Percentiles rank a stretch among this genome's conserved stretches.
Evolutionary conservation across 2,329 filamentous ascomycete genomes (phyloP).

Genomic region (Ceratocystis ficicola): DNA sequence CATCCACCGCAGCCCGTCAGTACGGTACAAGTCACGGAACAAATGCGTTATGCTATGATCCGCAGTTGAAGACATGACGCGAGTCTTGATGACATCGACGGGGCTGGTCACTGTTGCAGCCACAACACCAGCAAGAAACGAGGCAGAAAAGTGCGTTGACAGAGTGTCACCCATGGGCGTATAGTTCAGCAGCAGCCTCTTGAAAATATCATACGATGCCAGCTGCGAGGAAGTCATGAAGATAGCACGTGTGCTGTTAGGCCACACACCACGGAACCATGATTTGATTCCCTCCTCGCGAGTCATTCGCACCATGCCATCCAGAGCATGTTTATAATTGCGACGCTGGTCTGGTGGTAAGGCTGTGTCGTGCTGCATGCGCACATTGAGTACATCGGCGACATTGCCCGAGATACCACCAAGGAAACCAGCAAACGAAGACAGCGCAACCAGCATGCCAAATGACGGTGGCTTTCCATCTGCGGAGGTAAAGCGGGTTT

Average conservation of each 20-base stretch:
- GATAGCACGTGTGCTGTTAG: conserved; percentile 69
- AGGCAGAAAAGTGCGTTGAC: conserved; percentile 67
- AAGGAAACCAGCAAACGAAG: conserved; percentile 69
- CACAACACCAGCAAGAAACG: conserved; percentile 66
- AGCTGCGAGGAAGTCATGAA: conserved; percentile 80
- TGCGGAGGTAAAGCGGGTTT: conserved; percentile 47
- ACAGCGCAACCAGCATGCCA: conserved; percentile 67
- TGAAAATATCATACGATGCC: conserved; percentile 75
- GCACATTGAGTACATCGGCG: conserved; percentile 91
- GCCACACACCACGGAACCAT: conserved; percentile 75
- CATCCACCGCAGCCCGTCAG: conserved; percentile 69
- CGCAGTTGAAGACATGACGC: conserved; percentile 60
- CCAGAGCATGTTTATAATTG: conserved; percentile 79
- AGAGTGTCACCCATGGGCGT: conserved; percentile 58
- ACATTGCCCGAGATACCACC: conserved; percentile 88
- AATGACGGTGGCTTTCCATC: conserved; percentile 49
- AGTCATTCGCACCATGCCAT: conserved; percentile 80
- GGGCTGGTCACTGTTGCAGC: conserved; percentile 77
- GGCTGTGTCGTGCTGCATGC: conserved; percentile 89
- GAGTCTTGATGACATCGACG: conserved; percentile 80
- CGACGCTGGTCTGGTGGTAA: conserved; percentile 61
- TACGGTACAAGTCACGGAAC: conserved; percentile 53
- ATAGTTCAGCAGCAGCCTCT: conserved; percentile 52
- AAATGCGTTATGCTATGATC: conserved; percentile 44
- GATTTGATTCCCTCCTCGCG: conserved; percentile 64